Percentiles rank a stretch among this genome's conserved stretches.
These are phyloP conservation scores for Globisporangium iwayamae DNA, from an alignment of 352 stramenopile genomes.

Conservation along the genomic window DNA sequence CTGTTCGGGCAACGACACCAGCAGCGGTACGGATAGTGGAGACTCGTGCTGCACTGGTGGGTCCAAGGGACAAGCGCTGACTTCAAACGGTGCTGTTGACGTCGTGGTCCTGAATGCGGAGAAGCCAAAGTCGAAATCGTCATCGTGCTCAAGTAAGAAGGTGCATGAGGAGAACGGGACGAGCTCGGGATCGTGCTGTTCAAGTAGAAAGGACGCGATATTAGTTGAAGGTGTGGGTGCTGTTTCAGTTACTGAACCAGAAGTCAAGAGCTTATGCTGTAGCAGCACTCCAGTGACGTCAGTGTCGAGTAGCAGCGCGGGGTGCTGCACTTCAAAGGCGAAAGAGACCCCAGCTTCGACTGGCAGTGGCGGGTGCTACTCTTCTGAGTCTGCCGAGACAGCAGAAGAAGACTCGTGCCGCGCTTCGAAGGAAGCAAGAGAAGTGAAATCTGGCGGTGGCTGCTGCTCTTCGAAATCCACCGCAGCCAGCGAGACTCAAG, in stretches of 20 bases:
- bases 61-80: not conserved
- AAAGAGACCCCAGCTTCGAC: not conserved
- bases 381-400: not conserved
- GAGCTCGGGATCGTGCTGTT: conserved; percentile 3
- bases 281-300: not conserved
- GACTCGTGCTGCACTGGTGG: not conserved
- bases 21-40: not conserved
- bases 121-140: not conserved
- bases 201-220: not conserved
- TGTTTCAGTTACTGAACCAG: not conserved
- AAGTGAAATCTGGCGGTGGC: not conserved
- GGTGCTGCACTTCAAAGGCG: conserved; percentile 20
- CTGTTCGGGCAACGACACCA: conserved; percentile 3
- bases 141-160: conserved; percentile 9
- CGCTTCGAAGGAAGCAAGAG: not conserved
- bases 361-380: not conserved
- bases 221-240: not conserved
- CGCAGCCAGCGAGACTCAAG: not conserved
- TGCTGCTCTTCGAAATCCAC: conserved; percentile 1
- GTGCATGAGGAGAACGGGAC: not conserved
- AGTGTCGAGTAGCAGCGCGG: too few species aligned
- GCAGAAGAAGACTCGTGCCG: conserved; percentile 6
- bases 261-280: conserved; percentile 8
- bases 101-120: not conserved
- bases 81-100: not conserved